Base-by-base conservation (phyloP, 2,329 filamentous ascomycete species). In the Colletotrichum endophyticum region DNA sequence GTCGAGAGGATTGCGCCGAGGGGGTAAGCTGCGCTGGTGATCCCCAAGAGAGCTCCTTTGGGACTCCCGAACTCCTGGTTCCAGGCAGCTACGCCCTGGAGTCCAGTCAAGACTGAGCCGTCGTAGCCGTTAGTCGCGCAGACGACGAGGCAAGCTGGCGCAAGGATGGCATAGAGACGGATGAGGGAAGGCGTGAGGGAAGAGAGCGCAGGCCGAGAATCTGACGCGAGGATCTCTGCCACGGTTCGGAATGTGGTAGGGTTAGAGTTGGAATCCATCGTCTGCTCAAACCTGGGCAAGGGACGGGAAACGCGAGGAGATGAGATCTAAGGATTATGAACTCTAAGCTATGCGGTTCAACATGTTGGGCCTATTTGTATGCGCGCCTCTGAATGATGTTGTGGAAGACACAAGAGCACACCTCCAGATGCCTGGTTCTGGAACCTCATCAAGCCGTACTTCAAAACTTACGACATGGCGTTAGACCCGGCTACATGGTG, bases 21-120 rank as follows among this genome's bases (percentile, higher is more conserved):
- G 0, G 83, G 83, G 56, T 86, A 84, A 3, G 84, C 81, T 3
- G 85, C 83, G 69, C 83, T 85, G 56, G 86, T 81, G 4, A 84
- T 78, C 27, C 85, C 86, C 3, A 86, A 81, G 12, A 82, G 77
- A 39, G 82, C 80, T 3, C 83, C 84, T 13, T 79, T 66, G 3
- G 85, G 86, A 32, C 84, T 78, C 36, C 81, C 80, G 59, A 88
- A 87, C 36, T 72, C 30, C 2, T 69, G 53, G 61, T 82, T 80
- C 86, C 86, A 87, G 72, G 82, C 78, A 0, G 78, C 25, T 1
- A 85, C 79, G 5, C 83, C 80, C 73, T 86, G 85, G 2, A 87
- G 80, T 5, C 84, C 86, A 70, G 87, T 87, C 81, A 86, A 84
- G 57, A 87, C 78, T 5, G 84, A 85, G 19, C 82, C 80, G 80